phyloP scores from a whole-genome alignment of 768 basidiomycete genomes.

The Phaeotremella skinneri region DNA sequence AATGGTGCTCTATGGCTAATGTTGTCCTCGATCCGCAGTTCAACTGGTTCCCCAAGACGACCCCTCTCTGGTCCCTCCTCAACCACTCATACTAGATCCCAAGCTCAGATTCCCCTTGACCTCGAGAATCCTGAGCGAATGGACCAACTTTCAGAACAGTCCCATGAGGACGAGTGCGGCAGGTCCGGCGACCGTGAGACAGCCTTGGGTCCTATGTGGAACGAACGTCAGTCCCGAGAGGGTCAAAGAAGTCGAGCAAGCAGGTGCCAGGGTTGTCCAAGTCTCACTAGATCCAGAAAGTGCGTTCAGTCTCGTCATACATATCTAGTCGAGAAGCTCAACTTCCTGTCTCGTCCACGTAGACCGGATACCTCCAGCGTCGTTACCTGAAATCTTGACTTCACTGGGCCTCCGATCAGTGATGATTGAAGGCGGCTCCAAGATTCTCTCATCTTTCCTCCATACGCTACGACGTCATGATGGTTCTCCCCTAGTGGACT shows the following conservation, averaged over 20 bases:
- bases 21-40: too few relatives aligned
- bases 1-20: too few relatives aligned
- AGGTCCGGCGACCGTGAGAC: constrained; percentile 58
- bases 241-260: constrained; percentile 57
- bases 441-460: constrained; percentile 74
- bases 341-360: neutral
- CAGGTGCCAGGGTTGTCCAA: constrained; percentile 67
- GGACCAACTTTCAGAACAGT: constrained; percentile 49
- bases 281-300: constrained; percentile 55
- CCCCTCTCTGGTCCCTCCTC: constrained; percentile 52
- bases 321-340: neutral
- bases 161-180: neutral
- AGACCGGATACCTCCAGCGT: constrained; percentile 40
- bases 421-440: constrained; percentile 95
- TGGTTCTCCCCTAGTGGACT: constrained; percentile 59
- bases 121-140: constrained; percentile 58
- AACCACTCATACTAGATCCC: constrained; percentile 80
- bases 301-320: constrained; percentile 19
- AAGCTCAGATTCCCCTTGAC: constrained; percentile 63
- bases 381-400: constrained; percentile 60
- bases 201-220: constrained; percentile 70
- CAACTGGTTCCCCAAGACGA: constrained; percentile 42
- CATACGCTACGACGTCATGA: constrained; percentile 23
- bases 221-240: constrained; percentile 52
- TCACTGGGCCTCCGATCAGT: constrained; percentile 64